Percentiles rank a stretch among this genome's conserved stretches.
These are phyloP conservation scores for Calocybe gangraenosa DNA, from an alignment of 768 basidiomycete genomes.

Conservation along the genomic window DNA sequence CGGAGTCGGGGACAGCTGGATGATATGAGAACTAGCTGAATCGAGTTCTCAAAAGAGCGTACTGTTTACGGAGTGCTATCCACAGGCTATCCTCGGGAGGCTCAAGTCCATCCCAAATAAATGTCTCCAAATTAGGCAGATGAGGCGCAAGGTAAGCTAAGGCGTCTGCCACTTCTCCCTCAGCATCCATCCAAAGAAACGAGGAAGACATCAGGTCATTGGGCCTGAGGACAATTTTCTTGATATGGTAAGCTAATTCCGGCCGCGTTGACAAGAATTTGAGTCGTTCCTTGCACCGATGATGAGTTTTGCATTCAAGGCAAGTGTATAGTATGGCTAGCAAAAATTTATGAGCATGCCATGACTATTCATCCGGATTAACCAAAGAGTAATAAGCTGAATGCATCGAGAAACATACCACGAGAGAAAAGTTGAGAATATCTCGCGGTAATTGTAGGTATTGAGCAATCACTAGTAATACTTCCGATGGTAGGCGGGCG, in stretches of 20 bases:
- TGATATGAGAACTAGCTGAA: background rate
- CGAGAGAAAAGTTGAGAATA: slow-evolving; percentile 12
- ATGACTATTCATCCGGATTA: slow-evolving; percentile 6
- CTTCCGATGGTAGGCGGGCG: slow-evolving; percentile 12
- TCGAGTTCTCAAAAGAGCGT: background rate
- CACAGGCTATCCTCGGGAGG: slow-evolving; percentile 18
- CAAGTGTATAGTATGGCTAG: slow-evolving; percentile 12
- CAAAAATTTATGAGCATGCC: slow-evolving; percentile 5
- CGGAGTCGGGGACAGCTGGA: slow-evolving; percentile 20
- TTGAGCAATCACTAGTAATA: slow-evolving; percentile 11
- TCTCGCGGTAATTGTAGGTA: slow-evolving; percentile 11
- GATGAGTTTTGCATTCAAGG: slow-evolving; percentile 12
- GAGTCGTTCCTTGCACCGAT: slow-evolving; percentile 17
- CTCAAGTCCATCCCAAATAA: slow-evolving; percentile 24
- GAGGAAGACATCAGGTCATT: slow-evolving; percentile 12
- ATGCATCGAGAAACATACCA: slow-evolving; percentile 6
- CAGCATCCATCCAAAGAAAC: slow-evolving; percentile 11
- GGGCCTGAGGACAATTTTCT: slow-evolving; percentile 18
- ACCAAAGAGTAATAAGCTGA: background rate
- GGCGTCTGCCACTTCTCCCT: slow-evolving; percentile 11
- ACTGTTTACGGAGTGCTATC: slow-evolving; percentile 17
- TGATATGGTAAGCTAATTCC: slow-evolving; percentile 14
- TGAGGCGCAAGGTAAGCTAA: slow-evolving; percentile 15
- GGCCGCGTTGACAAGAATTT: slow-evolving; percentile 9
- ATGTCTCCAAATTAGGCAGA: slow-evolving; percentile 14